Evolutionary conservation across 2,329 filamentous ascomycete genomes (phyloP).

Genomic region (Talaromyces sp.): DNA sequence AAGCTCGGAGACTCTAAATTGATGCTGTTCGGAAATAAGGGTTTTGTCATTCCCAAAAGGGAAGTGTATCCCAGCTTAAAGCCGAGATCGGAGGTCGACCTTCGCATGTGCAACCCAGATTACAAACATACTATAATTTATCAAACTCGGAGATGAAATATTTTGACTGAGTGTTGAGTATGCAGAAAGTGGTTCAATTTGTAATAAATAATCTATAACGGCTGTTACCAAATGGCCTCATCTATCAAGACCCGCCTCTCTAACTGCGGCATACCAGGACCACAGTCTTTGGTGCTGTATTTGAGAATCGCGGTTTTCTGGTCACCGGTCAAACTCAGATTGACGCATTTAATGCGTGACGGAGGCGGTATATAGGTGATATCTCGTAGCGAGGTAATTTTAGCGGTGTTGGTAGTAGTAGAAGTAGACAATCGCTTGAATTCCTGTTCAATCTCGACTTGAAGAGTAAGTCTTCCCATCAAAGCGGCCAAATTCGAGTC

Average conservation of each 20-base stretch:
- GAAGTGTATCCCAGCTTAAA: background rate
- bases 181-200: too few species aligned
- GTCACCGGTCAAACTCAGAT: background rate
- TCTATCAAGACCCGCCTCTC: background rate
- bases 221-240: background rate
- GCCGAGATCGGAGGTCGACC: background rate
- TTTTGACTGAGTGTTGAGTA: background rate
- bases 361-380: constrained; percentile 5
- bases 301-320: constrained; percentile 12
- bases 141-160: background rate
- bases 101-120: too few species aligned
- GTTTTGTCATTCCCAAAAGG: background rate
- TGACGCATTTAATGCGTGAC: background rate
- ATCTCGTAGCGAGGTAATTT: background rate
- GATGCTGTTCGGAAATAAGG: background rate
- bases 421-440: background rate
- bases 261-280: background rate
- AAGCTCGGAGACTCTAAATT: background rate
- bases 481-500: constrained; percentile 35
- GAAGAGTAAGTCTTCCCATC: constrained; percentile 28
- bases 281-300: constrained; percentile 12
- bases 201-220: background rate
- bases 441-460: constrained; percentile 24
- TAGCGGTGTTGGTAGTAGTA: background rate
- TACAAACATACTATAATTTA: background rate